Percentiles rank a stretch among this genome's conserved stretches.
These are phyloP conservation scores for Hortiboletus rubellus DNA, from an alignment of 1,284 basidiomycete genomes.

Conservation along the genomic window DNA sequence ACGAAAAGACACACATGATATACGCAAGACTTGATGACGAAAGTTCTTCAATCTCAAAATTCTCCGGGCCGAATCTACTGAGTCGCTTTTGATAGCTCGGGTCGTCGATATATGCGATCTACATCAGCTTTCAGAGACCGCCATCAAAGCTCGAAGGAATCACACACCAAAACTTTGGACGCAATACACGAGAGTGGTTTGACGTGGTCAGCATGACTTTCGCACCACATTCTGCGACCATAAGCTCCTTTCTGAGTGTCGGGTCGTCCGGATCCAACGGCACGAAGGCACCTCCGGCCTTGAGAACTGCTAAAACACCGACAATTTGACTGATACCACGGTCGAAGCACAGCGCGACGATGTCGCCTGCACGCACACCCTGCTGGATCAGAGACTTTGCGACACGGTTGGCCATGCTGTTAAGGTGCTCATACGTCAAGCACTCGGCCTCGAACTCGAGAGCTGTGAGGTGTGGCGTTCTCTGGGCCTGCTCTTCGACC, in stretches of 20 bases:
- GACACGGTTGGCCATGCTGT: slow-evolving; percentile 26
- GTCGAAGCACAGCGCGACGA: slow-evolving; percentile 33
- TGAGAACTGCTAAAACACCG: slow-evolving; percentile 35
- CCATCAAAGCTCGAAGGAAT: neutral
- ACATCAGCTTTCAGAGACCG: neutral
- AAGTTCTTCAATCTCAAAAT: slow-evolving; percentile 24
- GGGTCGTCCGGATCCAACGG: slow-evolving; percentile 36
- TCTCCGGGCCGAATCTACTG: slow-evolving; percentile 11
- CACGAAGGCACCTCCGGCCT: slow-evolving; percentile 34
- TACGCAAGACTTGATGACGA: slow-evolving; percentile 29
- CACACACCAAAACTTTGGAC: slow-evolving; percentile 26
- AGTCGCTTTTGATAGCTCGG: slow-evolving; percentile 28
- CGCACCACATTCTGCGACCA: slow-evolving; percentile 31
- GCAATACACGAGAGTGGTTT: slow-evolving; percentile 24
- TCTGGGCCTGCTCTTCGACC: slow-evolving; percentile 26
- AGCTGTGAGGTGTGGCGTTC: slow-evolving; percentile 22
- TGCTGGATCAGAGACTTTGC: slow-evolving; percentile 27
- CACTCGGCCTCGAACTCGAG: slow-evolving; percentile 29
- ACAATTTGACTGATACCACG: slow-evolving; percentile 32
- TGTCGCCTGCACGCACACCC: slow-evolving; percentile 26
- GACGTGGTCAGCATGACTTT: slow-evolving; percentile 30
- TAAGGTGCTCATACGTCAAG: slow-evolving; percentile 30
- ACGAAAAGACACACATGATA: slow-evolving; percentile 24
- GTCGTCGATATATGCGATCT: slow-evolving; percentile 31
- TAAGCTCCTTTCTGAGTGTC: slow-evolving; percentile 30